These are phyloP conservation scores for Talaromyces atroroseus DNA, from an alignment of 2,329 filamentous ascomycete species.

Conservation along the genomic window DNA sequence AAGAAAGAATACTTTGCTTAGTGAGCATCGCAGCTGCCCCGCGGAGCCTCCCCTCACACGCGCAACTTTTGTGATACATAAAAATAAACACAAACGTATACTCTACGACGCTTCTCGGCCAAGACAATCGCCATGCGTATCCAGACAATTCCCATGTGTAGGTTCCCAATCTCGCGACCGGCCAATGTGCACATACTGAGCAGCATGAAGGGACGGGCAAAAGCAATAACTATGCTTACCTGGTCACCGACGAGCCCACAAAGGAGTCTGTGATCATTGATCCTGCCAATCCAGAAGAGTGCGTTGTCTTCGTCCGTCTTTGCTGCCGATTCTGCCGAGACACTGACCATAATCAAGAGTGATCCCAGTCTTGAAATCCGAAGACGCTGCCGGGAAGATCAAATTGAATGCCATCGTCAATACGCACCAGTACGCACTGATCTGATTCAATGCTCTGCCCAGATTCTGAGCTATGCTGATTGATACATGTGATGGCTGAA, in stretches of 20 bases:
- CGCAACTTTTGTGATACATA: background rate
- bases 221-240: constrained; percentile 50
- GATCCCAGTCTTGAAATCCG: constrained; percentile 63
- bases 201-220: constrained; percentile 29
- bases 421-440: constrained; percentile 76
- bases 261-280: constrained; percentile 49
- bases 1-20: background rate
- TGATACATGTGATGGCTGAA: background rate
- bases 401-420: constrained; percentile 89
- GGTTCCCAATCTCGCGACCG: constrained; percentile 17
- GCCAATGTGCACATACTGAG: background rate
- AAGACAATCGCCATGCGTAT: constrained; percentile 42
- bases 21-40: background rate
- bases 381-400: constrained; percentile 64
- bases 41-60: background rate
- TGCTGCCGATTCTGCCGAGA: background rate
- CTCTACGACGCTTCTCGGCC: background rate
- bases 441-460: background rate
- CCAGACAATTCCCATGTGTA: constrained; percentile 51
- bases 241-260: constrained; percentile 45
- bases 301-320: constrained; percentile 18
- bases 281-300: constrained; percentile 48
- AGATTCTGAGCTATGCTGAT: background rate
- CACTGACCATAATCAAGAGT: constrained; percentile 42
- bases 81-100: background rate